Evolutionary conservation across 306 rosid genomes (phyloP).

Genomic region (Cicer chorassanicum): DNA sequence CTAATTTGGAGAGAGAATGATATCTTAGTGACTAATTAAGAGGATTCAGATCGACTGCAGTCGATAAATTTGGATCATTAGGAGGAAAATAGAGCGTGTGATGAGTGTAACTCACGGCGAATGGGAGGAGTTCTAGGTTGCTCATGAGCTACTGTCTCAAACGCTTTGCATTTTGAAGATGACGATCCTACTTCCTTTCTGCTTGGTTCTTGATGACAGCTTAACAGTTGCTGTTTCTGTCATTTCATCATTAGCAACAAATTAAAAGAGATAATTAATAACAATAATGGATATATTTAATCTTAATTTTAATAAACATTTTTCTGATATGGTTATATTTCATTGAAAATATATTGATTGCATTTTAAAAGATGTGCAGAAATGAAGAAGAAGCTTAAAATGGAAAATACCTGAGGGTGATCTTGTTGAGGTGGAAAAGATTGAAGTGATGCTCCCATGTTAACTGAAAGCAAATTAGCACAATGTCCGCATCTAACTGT

Average conservation of each 20-base stretch:
- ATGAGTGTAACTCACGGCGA: slow-evolving; percentile 66
- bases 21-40: too few species aligned
- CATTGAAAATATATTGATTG: too few species aligned
- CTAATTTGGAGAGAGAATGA: too few species aligned
- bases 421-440: slow-evolving; percentile 63
- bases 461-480: slow-evolving; percentile 86
- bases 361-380: too few species aligned
- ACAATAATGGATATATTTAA: neutral
- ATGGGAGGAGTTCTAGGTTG: slow-evolving; percentile 84
- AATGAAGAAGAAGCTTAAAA: neutral
- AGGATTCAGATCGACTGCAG: too few species aligned
- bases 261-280: neutral
- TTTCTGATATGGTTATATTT: too few species aligned
- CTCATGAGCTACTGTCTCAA: slow-evolving; percentile 63
- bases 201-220: slow-evolving; percentile 65
- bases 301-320: too few species aligned
- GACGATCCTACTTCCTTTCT: slow-evolving; percentile 71
- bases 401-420: slow-evolving; percentile 57
- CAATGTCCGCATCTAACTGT: slow-evolving; percentile 99
- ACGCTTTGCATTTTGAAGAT: slow-evolving; percentile 68
- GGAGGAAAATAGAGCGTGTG: slow-evolving; percentile 8
- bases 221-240: slow-evolving; percentile 60
- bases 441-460: slow-evolving; percentile 77
- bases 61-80: neutral
- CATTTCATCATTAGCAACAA: slow-evolving; percentile 14